Evolutionary conservation across 208 protist species (phyloP).

Genomic region (Balamuthia mandrillaris): DNA sequence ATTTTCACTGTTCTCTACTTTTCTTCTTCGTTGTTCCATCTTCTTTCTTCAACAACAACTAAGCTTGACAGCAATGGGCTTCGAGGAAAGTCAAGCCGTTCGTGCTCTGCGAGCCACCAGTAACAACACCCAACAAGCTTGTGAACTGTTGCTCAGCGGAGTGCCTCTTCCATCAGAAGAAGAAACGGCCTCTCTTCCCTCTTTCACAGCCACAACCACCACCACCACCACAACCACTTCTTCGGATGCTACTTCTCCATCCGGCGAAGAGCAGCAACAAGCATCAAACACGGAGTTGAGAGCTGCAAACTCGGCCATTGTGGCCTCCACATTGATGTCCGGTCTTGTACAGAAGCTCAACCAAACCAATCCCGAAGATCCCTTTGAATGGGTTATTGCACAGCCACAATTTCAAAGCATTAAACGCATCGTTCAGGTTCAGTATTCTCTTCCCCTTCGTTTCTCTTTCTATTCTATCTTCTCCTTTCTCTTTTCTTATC

Average conservation of each 20-base stretch:
- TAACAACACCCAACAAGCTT: neutral
- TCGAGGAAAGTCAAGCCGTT: neutral
- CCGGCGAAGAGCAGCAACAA: neutral
- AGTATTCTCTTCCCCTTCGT: neutral
- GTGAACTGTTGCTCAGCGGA: neutral
- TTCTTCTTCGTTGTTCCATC: no score
- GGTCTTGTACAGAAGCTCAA: neutral
- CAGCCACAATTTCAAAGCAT: no score
- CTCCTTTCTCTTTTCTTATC: no score
- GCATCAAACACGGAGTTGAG: no score
- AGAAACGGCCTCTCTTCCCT: neutral
- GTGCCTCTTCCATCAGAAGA: neutral
- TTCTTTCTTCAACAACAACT: neutral
- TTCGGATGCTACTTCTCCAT: neutral
- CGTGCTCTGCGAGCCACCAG: neutral
- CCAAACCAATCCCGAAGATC: neutral
- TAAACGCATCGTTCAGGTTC: no score
- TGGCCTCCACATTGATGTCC: neutral
- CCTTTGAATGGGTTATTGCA: neutral
- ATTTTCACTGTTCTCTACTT: neutral
- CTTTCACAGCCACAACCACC: neutral
- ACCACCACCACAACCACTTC: neutral
- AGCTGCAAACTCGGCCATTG: no score
- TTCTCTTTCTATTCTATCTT: no score
- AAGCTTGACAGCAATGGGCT: neutral